Conservation (phyloP, 768 basidiomycete genomes). For the Boletales sp. region DNA sequence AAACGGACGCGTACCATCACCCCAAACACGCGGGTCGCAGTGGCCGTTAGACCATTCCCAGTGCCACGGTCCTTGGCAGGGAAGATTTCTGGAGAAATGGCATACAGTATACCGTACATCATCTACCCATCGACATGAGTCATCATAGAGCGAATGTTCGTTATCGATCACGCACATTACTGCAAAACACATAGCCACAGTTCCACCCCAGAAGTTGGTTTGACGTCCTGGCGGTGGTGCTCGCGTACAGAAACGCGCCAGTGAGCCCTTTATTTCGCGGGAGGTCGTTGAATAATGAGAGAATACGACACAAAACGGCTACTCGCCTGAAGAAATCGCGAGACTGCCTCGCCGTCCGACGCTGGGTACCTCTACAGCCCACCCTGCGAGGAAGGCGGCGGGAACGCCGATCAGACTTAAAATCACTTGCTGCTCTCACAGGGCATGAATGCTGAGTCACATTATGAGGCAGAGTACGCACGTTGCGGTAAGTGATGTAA, state of each 20-base stretch:
- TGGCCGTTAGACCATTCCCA: slow-evolving; percentile 62
- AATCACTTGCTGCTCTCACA: slow-evolving; percentile 55
- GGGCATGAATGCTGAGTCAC: neutral
- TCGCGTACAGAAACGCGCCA: slow-evolving; percentile 69
- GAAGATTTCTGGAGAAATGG: slow-evolving; percentile 67
- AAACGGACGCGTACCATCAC: slow-evolving; percentile 48
- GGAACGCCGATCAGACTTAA: slow-evolving; percentile 66
- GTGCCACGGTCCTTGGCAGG: slow-evolving; percentile 72
- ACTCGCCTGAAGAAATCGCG: slow-evolving; percentile 59
- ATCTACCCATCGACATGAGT: slow-evolving; percentile 35
- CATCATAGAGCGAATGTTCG: neutral
- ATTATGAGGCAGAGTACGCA: slow-evolving; percentile 19
- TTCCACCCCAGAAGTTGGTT: slow-evolving; percentile 75
- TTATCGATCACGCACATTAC: slow-evolving; percentile 42
- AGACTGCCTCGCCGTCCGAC: slow-evolving; percentile 68
- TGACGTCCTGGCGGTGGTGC: slow-evolving; percentile 70
- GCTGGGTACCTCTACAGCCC: slow-evolving; percentile 60
- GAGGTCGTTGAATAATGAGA: slow-evolving; percentile 43
- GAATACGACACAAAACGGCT: slow-evolving; percentile 7
- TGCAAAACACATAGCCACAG: slow-evolving; percentile 64
- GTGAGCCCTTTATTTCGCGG: slow-evolving; percentile 58
- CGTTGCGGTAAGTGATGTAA: slow-evolving; percentile 72
- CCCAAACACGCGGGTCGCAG: slow-evolving; percentile 62
- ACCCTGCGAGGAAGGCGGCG: slow-evolving; percentile 68
- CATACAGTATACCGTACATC: slow-evolving; percentile 77